Base-by-base conservation (phyloP, 495 filamentous ascomycete species). In the Ascobolus immersus region DNA sequence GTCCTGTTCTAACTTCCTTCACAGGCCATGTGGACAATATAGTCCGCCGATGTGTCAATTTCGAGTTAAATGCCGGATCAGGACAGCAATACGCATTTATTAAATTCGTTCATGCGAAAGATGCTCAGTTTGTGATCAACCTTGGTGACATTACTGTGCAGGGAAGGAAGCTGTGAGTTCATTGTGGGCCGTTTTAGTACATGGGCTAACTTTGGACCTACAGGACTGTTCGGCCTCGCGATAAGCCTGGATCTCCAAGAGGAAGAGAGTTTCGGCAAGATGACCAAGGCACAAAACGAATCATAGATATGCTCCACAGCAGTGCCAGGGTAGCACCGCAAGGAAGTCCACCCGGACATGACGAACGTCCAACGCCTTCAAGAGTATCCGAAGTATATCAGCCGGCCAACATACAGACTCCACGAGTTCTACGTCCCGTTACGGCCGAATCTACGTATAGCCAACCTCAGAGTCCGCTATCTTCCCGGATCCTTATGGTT, bases 41-140 rank as follows among this genome's bases (percentile, higher is more conserved):
- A 15, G 43, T 46, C 27, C 40, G 44, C 9, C 43, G 44, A 24
- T 33, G 32, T 3, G 44, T 46, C 18, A 45, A 45, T 37, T 45
- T 35, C 21, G 44, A 46, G 3, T 32, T 41, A 11, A 38, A 39
- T 26, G 32, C 37, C 8, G 33, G 28, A 20, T 18, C 43, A 12
- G 32, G 37, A 35, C 36, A 40, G n/a, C 44, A 49, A 17, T 50
- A 50, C 20, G 47, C 47, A 1, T 50, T 50, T 35, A 39, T 50
- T 40, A 35, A 32, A 24, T 50, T 39, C 35, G 27, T 28, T 13
- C 48, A 36, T 39, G 19, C 32, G 7, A 42, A 49, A 12, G 46
- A 50, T 36, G 47, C 47, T 9, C 42, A 44, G 31, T 39, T 34
- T 21, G 47, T 46, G 1, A 32, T 50, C 14, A 28, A 26, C 8